Evolutionary conservation across 1,284 basidiomycete genomes (phyloP).

Genomic region (Abortiporus biennis): DNA sequence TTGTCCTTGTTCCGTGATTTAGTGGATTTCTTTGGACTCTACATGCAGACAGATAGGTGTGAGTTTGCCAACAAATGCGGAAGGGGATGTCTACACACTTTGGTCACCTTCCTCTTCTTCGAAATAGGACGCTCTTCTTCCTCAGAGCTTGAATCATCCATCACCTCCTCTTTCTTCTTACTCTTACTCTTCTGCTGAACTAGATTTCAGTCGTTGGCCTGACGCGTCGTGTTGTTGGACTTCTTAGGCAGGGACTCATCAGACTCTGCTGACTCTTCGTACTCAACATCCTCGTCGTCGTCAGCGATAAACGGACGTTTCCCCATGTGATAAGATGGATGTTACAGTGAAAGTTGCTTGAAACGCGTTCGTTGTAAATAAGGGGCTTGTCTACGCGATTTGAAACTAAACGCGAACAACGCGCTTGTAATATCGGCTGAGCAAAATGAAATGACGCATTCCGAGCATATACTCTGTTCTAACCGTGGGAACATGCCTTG

Average conservation of each 20-base stretch:
- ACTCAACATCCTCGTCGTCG: slow-evolving; percentile 1
- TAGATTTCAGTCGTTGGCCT: slow-evolving; percentile 10
- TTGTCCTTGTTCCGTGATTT: no score
- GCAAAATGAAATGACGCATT: slow-evolving; percentile 3
- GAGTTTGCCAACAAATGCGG: no score
- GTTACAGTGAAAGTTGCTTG: background rate
- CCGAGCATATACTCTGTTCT: background rate
- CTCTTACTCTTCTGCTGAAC: background rate
- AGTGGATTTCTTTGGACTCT: no score
- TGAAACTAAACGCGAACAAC: background rate
- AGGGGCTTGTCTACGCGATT: no score
- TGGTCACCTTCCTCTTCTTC: slow-evolving; percentile 11
- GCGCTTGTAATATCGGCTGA: slow-evolving; percentile 3
- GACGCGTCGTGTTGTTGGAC: no score
- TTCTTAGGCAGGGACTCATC: slow-evolving; percentile 14
- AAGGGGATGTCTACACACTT: no score
- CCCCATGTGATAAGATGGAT: slow-evolving; percentile 2
- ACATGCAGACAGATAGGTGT: no score
- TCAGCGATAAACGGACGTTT: background rate
- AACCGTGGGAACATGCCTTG: slow-evolving; percentile 4
- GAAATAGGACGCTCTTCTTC: slow-evolving; percentile 10
- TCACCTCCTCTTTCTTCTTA: no score
- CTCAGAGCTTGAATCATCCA: no score
- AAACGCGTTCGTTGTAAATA: no score
- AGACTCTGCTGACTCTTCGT: slow-evolving; percentile 9